Evolutionary conservation across 2,329 filamentous ascomycete genomes (phyloP).

Genomic region (Cytospora leucostoma): DNA sequence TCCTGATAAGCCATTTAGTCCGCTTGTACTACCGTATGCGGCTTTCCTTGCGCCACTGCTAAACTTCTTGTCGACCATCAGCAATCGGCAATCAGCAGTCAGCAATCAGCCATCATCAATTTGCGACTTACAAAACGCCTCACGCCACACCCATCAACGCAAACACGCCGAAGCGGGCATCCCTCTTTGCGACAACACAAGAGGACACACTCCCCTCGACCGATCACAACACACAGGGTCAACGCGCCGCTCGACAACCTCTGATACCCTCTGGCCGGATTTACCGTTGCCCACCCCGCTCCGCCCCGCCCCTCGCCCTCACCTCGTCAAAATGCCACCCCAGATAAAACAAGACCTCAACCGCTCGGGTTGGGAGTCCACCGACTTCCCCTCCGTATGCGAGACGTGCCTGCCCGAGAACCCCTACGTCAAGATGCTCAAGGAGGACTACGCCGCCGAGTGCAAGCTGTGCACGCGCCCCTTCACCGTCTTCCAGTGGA

Average conservation of each 20-base stretch:
- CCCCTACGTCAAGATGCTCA: constrained; percentile 98
- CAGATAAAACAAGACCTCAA: constrained; percentile 97
- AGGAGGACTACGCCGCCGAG: constrained; percentile 90
- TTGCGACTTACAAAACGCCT: background rate
- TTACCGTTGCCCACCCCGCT: no score
- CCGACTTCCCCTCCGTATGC: constrained; percentile 84
- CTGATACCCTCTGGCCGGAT: no score
- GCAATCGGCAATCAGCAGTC: background rate
- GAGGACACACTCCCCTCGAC: background rate
- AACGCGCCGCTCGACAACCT: background rate
- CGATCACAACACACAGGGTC: background rate
- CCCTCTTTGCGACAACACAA: background rate
- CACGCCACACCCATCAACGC: background rate
- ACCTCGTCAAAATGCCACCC: constrained; percentile 65
- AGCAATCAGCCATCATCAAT: background rate
- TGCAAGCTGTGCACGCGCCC: constrained; percentile 90
- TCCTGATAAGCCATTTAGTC: background rate
- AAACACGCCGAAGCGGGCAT: background rate
- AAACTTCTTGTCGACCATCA: background rate
- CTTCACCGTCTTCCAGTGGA: constrained; percentile 95
- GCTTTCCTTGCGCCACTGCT: background rate
- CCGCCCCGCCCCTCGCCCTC: background rate
- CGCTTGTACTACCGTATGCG: background rate
- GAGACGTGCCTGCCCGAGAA: constrained; percentile 96
- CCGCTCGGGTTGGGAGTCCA: constrained; percentile 93